These are phyloP conservation scores for Elsinoe ampelina DNA, from an alignment of 2,329 filamentous ascomycete genomes.

Conservation along the genomic window DNA sequence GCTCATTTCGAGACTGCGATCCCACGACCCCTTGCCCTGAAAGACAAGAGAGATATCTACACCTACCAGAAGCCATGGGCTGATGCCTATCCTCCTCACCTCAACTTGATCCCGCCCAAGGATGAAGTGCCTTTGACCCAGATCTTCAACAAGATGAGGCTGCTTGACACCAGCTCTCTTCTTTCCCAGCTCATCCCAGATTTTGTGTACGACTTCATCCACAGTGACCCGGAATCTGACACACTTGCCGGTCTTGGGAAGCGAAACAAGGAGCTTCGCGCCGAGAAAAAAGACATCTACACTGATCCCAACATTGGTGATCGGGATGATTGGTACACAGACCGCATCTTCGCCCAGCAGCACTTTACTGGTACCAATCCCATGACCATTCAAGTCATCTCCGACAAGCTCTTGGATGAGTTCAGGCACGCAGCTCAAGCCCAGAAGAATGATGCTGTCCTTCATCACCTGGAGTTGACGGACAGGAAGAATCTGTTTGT, in stretches of 20 bases:
- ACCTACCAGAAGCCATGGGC: slow-evolving; percentile 18
- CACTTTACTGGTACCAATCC: slow-evolving; percentile 38
- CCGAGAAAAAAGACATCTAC: slow-evolving; percentile 21
- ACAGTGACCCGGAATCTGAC: slow-evolving; percentile 6
- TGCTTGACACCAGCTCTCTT: slow-evolving; percentile 22
- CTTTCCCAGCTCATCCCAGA: slow-evolving; percentile 21
- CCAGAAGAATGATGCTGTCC: slow-evolving; percentile 28
- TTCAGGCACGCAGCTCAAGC: slow-evolving; percentile 30
- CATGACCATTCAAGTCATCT: slow-evolving; percentile 32
- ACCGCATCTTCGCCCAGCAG: slow-evolving; percentile 39
- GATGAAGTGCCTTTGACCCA: slow-evolving; percentile 19
- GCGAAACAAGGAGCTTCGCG: slow-evolving; percentile 4
- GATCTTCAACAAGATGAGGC: slow-evolving; percentile 23
- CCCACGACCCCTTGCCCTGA: slow-evolving; percentile 16
- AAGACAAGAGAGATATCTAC: slow-evolving; percentile 19
- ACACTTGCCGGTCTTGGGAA: background rate
- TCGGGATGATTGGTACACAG: slow-evolving; percentile 34
- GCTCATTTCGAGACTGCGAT: slow-evolving; percentile 20
- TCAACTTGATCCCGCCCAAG: slow-evolving; percentile 21
- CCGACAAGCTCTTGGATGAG: slow-evolving; percentile 26
- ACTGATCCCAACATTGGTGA: slow-evolving; percentile 24
- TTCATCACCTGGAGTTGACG: slow-evolving; percentile 21
- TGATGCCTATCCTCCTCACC: slow-evolving; percentile 24
- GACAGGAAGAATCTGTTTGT: slow-evolving; percentile 31
- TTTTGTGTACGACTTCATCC: slow-evolving; percentile 2